A percentile compares a stretch with the other conserved stretches of the same genome.
Evolutionary conservation across 2,329 filamentous ascomycete genomes (phyloP).

Genomic region (Aspergillus intermedius): DNA sequence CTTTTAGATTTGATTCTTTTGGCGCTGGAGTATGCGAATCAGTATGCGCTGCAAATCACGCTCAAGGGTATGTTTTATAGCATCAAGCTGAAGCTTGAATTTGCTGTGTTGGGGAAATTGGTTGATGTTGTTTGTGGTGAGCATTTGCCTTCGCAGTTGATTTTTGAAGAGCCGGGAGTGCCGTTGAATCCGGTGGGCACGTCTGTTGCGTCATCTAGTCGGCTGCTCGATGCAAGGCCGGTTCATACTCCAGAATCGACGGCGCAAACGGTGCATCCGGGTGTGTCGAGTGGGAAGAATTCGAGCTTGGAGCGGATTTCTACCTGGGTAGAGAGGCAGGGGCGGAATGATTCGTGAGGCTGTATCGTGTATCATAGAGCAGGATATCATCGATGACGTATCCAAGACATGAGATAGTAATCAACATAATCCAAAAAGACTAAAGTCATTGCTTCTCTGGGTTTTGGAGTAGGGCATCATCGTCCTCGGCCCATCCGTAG

Average conservation of each 20-base stretch:
- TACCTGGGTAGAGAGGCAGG: conserved; percentile 12
- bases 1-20: conserved; percentile 40
- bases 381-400: background rate
- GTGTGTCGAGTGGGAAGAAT: conserved; percentile 15
- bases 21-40: conserved; percentile 34
- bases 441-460: background rate
- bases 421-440: background rate
- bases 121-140: conserved; percentile 33
- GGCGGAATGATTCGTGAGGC: background rate
- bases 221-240: background rate
- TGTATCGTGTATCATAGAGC: background rate
- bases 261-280: conserved; percentile 3
- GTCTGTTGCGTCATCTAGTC: background rate
- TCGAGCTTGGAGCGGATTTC: conserved; percentile 16
- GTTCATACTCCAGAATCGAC: background rate
- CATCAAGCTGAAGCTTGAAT: conserved; percentile 48
- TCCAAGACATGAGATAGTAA: background rate
- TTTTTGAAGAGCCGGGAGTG: background rate
- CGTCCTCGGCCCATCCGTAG: conserved; percentile 22
- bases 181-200: background rate
- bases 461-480: conserved; percentile 8
- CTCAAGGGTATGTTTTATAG: conserved; percentile 36
- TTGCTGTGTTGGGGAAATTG: conserved; percentile 46
- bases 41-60: conserved; percentile 36
- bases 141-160: conserved; percentile 9